These are phyloP conservation scores for Keithomyces neogunnii DNA, from an alignment of 2,329 filamentous ascomycete species.

Conservation along the genomic window DNA sequence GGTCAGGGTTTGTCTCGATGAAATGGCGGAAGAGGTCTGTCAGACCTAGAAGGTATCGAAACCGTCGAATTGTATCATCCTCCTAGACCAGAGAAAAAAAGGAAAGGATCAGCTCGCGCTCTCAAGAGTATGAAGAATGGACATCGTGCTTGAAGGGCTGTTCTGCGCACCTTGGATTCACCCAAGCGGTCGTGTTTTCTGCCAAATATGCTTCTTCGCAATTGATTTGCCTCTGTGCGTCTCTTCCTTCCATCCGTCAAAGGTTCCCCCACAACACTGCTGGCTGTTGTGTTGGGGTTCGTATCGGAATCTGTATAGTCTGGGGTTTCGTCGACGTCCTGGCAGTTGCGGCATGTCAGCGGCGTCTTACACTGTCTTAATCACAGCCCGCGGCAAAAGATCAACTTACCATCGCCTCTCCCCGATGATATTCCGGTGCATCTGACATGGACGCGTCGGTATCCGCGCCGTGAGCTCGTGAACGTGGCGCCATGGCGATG, in stretches of 20 bases:
- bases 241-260: conserved; percentile 71
- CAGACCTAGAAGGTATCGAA: conserved; percentile 87
- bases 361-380: neutral
- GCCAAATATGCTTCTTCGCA: conserved; percentile 86
- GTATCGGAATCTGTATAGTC: conserved; percentile 61
- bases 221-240: conserved; percentile 77
- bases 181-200: conserved; percentile 90
- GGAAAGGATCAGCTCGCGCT: neutral
- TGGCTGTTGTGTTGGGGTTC: conserved; percentile 63
- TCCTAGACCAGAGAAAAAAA: conserved; percentile 45
- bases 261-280: conserved; percentile 74
- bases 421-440: conserved; percentile 37
- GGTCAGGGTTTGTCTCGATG: conserved; percentile 94
- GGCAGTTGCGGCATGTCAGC: conserved; percentile 1
- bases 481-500: conserved; percentile 45
- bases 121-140: neutral
- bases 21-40: conserved; percentile 98
- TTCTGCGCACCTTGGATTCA: conserved; percentile 68
- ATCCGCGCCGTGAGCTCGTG: conserved; percentile 44
- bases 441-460: conserved; percentile 57
- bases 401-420: conserved; percentile 41
- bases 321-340: conserved; percentile 58
- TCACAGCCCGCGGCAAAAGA: neutral
- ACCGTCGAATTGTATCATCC: conserved; percentile 89
- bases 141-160: neutral